Percentiles rank a stretch among this genome's conserved stretches.
These are phyloP conservation scores for Globisporangium yorkense DNA, from an alignment of 352 stramenopile species.

Conservation along the genomic window DNA sequence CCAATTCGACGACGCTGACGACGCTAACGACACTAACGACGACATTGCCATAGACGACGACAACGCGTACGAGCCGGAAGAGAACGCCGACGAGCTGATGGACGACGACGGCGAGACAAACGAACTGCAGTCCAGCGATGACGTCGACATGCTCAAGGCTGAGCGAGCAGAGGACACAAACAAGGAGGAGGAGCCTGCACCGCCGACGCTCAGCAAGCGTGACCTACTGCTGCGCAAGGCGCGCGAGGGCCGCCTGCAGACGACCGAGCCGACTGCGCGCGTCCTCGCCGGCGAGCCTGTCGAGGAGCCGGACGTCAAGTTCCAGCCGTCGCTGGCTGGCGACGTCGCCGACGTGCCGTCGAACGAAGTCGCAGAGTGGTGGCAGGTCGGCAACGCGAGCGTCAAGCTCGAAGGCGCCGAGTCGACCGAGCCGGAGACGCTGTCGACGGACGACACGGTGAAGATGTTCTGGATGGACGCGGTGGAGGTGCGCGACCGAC, in stretches of 20 bases:
- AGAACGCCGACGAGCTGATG: slow-evolving; percentile 10
- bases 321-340: not conserved
- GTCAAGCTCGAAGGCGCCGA: slow-evolving; percentile 23
- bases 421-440: slow-evolving; percentile 17
- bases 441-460: slow-evolving; percentile 59
- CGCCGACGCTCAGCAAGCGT: slow-evolving; percentile 55
- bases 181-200: slow-evolving; percentile 13
- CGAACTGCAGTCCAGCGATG: slow-evolving; percentile 4
- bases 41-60: slow-evolving; percentile 13
- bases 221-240: slow-evolving; percentile 71
- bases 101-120: slow-evolving; percentile 11
- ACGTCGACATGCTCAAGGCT: slow-evolving; percentile 8
- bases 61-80: slow-evolving; percentile 9
- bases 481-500: slow-evolving; percentile 90
- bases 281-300: slow-evolving; percentile 36
- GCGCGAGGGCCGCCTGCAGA: slow-evolving; percentile 48
- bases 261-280: slow-evolving; percentile 49
- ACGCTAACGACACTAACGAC: slow-evolving; percentile 23
- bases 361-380: slow-evolving; percentile 86
- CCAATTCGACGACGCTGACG: slow-evolving; percentile 6
- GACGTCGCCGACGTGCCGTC: slow-evolving; percentile 55
- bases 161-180: slow-evolving; percentile 10
- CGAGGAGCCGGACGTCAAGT: slow-evolving; percentile 17
- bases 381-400: slow-evolving; percentile 37
- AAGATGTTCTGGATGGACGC: slow-evolving; percentile 98